Conservation (phyloP, 176 grass and related monocot species). For the Eleusine indica region DNA sequence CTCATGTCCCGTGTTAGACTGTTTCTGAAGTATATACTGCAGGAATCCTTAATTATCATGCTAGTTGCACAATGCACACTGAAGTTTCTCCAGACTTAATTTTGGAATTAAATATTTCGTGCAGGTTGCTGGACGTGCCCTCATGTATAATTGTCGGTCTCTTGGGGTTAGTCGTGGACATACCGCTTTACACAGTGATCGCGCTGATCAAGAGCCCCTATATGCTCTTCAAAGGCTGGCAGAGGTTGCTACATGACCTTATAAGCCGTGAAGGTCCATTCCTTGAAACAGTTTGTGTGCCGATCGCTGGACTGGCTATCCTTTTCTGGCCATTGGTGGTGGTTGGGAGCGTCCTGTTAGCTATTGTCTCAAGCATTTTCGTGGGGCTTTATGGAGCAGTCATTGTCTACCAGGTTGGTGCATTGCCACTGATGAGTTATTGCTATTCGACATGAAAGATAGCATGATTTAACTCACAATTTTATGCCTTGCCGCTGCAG, state of each 20-base stretch:
- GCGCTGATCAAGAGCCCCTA: conserved; percentile 92
- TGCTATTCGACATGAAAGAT: background rate
- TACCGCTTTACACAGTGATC: conserved; percentile 84
- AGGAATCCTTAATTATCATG: background rate
- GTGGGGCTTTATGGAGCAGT: conserved; percentile 89
- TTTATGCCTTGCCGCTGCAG: conserved; percentile 29
- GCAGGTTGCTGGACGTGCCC: conserved; percentile 80
- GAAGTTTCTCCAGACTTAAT: background rate
- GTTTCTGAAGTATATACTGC: background rate
- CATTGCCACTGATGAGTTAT: background rate
- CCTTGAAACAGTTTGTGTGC: conserved; percentile 86
- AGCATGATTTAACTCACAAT: background rate
- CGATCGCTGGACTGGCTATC: conserved; percentile 82
- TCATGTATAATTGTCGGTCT: conserved; percentile 61
- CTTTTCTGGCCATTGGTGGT: conserved; percentile 89
- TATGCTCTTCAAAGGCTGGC: conserved; percentile 99
- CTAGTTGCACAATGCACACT: background rate
- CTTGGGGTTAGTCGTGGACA: conserved; percentile 72
- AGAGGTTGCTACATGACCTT: conserved; percentile 84
- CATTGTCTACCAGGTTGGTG: conserved; percentile 80
- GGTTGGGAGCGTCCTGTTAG: conserved; percentile 75
- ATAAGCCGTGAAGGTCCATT: conserved; percentile 87
- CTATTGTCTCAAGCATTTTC: conserved; percentile 88
- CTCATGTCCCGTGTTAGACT: conserved; percentile 12
- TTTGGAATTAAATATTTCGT: conserved; percentile 8